Evolutionary conservation across 1,139 yeast species (phyloP), one percentile per base, ranked within the genome.

Genomic region (Saccharomyces hybrid): DNA sequence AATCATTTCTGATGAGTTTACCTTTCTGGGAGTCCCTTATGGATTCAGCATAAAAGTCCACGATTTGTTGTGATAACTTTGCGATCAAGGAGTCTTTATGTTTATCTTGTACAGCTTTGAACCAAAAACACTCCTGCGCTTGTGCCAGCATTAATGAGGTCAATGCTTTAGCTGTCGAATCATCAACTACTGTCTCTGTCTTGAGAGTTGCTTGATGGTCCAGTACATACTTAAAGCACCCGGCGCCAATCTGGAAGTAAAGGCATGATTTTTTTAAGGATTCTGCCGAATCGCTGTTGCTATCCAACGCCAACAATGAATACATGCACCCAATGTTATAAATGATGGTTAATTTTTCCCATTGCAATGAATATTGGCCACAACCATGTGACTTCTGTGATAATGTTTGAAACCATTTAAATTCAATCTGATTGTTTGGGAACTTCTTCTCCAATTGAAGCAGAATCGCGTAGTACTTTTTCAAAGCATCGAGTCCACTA

Each of bases 61-160:
- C 76, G 0, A 83, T 84, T 63, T 84, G 88, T 7, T 75, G 70
- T 0, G 96, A 79, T 49, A 91, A 70, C 61, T 82, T 80, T 0
- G 95, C 78, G 4, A 89, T 71, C 2, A 83, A 75, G 0, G 84
- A 73, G 64, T 86, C 82, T 64, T 84, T 86, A 64, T 82, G 69
- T 2, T 75, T 73, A n/a, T 78, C 78, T 41, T 73, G 68, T 0
- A 80, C 71, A 0, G 96, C 91, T 64, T 84, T 84, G 52, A 79
- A 82, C 96, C 97, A 90, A 54, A 86, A 82, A 9, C 82, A 77
- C 65, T 91, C 97, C 68, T 90, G 97, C 0, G 97, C 95, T 64
- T 89, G 96, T 0, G 95, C 95, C 46, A 87, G 66, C 80, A 82
- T 80, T 24, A 89, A 62, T n/a, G 56, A 58, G 42, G 74, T 64